Evolutionary conservation across 257 asterid species (phyloP).

Genomic region (Galeopsis tetrahit): DNA sequence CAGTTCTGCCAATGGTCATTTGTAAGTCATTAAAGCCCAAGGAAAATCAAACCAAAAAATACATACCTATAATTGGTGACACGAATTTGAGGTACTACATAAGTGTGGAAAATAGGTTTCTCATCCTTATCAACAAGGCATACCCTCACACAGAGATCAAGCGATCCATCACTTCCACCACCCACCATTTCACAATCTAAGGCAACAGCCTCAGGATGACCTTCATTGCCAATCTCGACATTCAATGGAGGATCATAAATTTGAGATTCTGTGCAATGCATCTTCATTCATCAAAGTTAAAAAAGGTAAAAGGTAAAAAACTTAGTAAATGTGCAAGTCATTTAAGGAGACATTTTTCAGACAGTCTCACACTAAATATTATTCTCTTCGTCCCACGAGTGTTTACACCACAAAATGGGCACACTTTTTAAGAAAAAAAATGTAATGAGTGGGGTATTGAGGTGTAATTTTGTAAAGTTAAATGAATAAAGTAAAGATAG

Average conservation of each 20-base stretch:
- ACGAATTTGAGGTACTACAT: conserved; percentile 50
- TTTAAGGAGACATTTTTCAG: background rate
- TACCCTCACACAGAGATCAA: conserved; percentile 58
- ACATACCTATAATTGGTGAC: conserved; percentile 57
- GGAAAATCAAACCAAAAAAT: conserved; percentile 14
- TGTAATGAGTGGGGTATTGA: too few species aligned
- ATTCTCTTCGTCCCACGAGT: too few species aligned
- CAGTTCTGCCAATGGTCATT: background rate
- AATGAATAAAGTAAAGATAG: too few species aligned
- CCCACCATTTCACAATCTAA: conserved; percentile 64
- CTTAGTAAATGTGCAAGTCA: background rate
- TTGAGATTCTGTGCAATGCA: conserved; percentile 37
- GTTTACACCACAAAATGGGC: too few species aligned
- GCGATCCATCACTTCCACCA: conserved; percentile 63
- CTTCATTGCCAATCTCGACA: conserved; percentile 24
- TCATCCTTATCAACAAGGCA: conserved; percentile 61
- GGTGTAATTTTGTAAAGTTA: too few species aligned
- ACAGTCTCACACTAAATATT: too few species aligned
- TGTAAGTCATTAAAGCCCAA: background rate
- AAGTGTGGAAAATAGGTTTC: conserved; percentile 50
- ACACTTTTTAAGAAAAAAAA: too few species aligned
- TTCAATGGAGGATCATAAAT: conserved; percentile 33
- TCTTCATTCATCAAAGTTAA: conserved; percentile 36
- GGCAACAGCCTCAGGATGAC: conserved; percentile 50
- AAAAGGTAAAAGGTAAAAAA: background rate